Conservation (phyloP, 1,139 yeast genomes). For the Pichia sp. region DNA sequence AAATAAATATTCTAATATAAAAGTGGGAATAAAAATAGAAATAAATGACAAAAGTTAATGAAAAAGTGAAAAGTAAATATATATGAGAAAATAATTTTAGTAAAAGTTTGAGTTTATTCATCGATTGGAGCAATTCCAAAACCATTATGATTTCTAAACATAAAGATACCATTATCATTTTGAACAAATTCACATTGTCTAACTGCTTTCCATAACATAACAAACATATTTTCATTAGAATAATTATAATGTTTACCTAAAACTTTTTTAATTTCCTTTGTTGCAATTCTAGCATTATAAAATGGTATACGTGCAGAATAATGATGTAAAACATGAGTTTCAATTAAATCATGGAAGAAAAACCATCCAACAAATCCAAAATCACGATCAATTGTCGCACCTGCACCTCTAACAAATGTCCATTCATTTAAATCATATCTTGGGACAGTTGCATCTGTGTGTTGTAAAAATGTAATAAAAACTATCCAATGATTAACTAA, state of each 20-base stretch:
- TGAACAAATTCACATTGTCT: constrained; percentile 81
- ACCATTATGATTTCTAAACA: constrained; percentile 69
- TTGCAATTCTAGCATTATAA: constrained; percentile 78
- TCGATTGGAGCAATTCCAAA: constrained; percentile 35
- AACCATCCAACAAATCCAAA: constrained; percentile 77
- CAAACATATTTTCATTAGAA: constrained; percentile 68
- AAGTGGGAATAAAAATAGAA: too few species aligned
- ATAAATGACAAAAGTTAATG: neutral
- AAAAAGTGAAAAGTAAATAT: neutral
- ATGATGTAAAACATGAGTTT: constrained; percentile 86
- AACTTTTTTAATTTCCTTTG: constrained; percentile 70
- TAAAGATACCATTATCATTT: constrained; percentile 68
- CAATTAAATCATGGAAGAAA: constrained; percentile 83
- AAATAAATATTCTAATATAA: too few species aligned
- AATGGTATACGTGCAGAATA: constrained; percentile 80
- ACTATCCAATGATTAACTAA: constrained; percentile 90
- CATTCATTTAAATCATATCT: constrained; percentile 71
- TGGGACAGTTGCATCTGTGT: constrained; percentile 74
- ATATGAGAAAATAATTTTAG: neutral
- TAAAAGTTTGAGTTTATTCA: neutral
- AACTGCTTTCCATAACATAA: constrained; percentile 61
- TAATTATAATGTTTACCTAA: constrained; percentile 75
- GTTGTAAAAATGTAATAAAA: constrained; percentile 78
- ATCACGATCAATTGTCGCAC: constrained; percentile 79
- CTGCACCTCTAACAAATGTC: constrained; percentile 88